Evolutionary conservation across 73 alveolate genomes (phyloP).

Genomic region (Tetrahymena borealis): DNA sequence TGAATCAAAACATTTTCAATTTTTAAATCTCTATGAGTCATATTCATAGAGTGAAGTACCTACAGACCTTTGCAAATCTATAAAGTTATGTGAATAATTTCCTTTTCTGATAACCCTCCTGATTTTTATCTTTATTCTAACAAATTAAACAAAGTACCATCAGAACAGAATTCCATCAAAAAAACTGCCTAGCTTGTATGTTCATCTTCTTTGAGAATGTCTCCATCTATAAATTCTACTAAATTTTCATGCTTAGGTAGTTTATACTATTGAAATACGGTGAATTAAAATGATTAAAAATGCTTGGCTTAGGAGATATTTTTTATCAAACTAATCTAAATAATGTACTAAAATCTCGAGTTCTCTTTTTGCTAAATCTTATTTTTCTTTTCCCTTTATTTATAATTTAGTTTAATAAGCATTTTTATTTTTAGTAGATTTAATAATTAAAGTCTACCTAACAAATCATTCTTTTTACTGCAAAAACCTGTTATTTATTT

Average conservation of each 20-base stretch:
- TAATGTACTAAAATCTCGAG: slow-evolving; percentile 17
- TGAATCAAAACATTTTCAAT: slow-evolving; percentile 81
- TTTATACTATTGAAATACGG: slow-evolving; percentile 1
- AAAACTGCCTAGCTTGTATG: neutral
- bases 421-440: neutral
- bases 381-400: slow-evolving; percentile 15
- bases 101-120: slow-evolving; percentile 1
- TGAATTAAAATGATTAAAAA: neutral
- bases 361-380: slow-evolving; percentile 22
- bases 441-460: neutral
- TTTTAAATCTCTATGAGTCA: slow-evolving; percentile 82
- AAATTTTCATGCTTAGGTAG: slow-evolving; percentile 29
- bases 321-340: neutral
- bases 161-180: slow-evolving; percentile 33
- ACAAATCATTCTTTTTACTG: slow-evolving; percentile 22
- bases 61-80: slow-evolving; percentile 21
- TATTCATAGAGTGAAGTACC: slow-evolving; percentile 14
- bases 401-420: too few species aligned
- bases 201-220: slow-evolving; percentile 5
- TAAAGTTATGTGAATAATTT: neutral
- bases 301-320: neutral
- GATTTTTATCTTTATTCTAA: slow-evolving; percentile 3
- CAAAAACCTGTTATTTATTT: slow-evolving; percentile 15
- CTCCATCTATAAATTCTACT: slow-evolving; percentile 19
- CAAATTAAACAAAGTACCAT: slow-evolving; percentile 30